Evolutionary conservation across 345 rosid genomes (phyloP).

Genomic region (Mallotus nudiflorus): DNA sequence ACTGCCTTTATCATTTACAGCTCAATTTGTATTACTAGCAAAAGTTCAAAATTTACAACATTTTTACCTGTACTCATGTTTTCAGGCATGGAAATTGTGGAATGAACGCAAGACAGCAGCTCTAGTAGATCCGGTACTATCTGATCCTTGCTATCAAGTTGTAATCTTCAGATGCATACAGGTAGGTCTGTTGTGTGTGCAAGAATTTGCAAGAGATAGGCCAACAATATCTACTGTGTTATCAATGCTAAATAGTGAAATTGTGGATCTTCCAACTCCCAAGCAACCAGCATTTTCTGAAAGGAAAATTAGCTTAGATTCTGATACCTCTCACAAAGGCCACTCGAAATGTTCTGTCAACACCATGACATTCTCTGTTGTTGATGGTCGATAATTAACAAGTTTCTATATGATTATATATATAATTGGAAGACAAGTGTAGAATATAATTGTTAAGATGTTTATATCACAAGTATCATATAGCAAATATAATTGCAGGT

Average conservation of each 20-base stretch:
- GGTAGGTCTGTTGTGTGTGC: conserved; percentile 13
- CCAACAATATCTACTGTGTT: conserved; percentile 6
- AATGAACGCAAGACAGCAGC: conserved; percentile 1
- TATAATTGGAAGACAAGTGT: no score
- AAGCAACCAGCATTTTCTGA: conserved; percentile 14
- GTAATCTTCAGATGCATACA: conserved; percentile 17
- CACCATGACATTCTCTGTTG: conserved; percentile 15
- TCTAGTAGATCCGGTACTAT: not conserved
- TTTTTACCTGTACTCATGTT: not conserved
- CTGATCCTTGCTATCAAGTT: not conserved
- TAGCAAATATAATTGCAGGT: no score
- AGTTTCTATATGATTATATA: not conserved
- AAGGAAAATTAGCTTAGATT: not conserved
- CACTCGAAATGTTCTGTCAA: conserved; percentile 9
- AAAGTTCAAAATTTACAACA: not conserved
- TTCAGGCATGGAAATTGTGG: conserved; percentile 22
- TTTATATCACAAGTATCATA: conserved; percentile 21
- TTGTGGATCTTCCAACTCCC: conserved; percentile 8
- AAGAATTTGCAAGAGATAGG: conserved; percentile 14
- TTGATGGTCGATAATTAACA: conserved; percentile 15
- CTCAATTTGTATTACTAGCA: not conserved
- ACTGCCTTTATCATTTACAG: not conserved
- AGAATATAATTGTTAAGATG: not conserved
- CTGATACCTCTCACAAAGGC: not conserved
- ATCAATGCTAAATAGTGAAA: conserved; percentile 16